Evolutionary conservation across 257 asterid species (phyloP).

Genomic region (Striga asiatica): DNA sequence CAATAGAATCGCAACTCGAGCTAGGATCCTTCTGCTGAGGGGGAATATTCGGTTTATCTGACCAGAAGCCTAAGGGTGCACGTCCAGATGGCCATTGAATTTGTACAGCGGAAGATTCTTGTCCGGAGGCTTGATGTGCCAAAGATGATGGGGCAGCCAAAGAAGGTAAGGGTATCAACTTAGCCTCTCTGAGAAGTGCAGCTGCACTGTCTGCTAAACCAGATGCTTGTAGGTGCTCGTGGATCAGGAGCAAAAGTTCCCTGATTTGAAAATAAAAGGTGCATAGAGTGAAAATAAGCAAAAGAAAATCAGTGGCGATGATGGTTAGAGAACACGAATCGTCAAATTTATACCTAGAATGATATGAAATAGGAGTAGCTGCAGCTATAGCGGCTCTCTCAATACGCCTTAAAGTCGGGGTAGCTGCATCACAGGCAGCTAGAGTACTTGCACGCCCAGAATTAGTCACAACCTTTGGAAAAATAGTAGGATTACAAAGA

Average conservation of each 20-base stretch:
- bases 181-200: slow-evolving; percentile 81
- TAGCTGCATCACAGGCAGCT: slow-evolving; percentile 97
- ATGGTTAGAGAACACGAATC: slow-evolving; percentile 12
- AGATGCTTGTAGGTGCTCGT: slow-evolving; percentile 92
- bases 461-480: slow-evolving; percentile 70
- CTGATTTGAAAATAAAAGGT: slow-evolving; percentile 31
- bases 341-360: slow-evolving; percentile 62
- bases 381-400: slow-evolving; percentile 99
- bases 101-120: slow-evolving; percentile 53
- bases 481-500: not conserved
- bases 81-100: slow-evolving; percentile 93
- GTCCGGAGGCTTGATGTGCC: slow-evolving; percentile 57
- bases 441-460: slow-evolving; percentile 97
- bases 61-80: slow-evolving; percentile 54
- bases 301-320: not conserved
- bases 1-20: slow-evolving; percentile 38
- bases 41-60: slow-evolving; percentile 41
- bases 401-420: slow-evolving; percentile 92
- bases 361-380: slow-evolving; percentile 94
- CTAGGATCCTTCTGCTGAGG: slow-evolving; percentile 34
- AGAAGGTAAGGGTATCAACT: slow-evolving; percentile 80
- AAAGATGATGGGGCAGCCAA: slow-evolving; percentile 82
- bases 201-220: slow-evolving; percentile 69
- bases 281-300: slow-evolving; percentile 4
- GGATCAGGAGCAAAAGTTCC: slow-evolving; percentile 85